phyloP scores from a whole-genome alignment of 805 yeast species.

The Lipomyces yamanashiensis region DNA sequence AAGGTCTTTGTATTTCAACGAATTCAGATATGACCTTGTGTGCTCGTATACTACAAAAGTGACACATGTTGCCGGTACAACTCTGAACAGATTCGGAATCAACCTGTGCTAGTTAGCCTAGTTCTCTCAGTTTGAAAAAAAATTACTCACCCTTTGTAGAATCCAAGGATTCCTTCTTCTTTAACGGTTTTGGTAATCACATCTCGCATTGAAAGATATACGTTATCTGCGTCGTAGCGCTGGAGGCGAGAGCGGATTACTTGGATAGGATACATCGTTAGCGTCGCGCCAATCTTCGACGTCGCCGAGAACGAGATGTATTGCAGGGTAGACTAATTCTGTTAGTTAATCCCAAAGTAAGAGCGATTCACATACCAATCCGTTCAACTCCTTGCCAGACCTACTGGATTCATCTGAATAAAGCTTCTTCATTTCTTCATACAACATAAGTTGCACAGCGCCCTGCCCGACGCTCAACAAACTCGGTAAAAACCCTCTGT shows the following conservation, averaged over 20 bases:
- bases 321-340: conserved; percentile 51
- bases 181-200: conserved; percentile 51
- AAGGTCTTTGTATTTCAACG: not conserved
- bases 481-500: conserved; percentile 77
- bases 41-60: conserved; percentile 85
- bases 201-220: conserved; percentile 41
- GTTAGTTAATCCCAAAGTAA: not conserved
- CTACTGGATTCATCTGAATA: not conserved
- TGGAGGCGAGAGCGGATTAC: conserved; percentile 80
- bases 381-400: not conserved
- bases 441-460: conserved; percentile 82
- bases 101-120: conserved; percentile 42
- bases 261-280: conserved; percentile 81
- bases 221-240: conserved; percentile 46
- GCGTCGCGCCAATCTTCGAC: conserved; percentile 71
- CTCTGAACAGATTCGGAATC: conserved; percentile 74
- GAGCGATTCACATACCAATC: conserved; percentile 4
- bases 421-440: conserved; percentile 69
- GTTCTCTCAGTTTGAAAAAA: not conserved
- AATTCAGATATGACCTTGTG: conserved; percentile 15
- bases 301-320: conserved; percentile 68
- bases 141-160: conserved; percentile 69
- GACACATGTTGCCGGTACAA: conserved; percentile 89
- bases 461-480: conserved; percentile 86
- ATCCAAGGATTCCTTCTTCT: conserved; percentile 65